Evolutionary conservation across 305 asterid genomes (phyloP).

Genomic region (Fraxinus angustifolia): DNA sequence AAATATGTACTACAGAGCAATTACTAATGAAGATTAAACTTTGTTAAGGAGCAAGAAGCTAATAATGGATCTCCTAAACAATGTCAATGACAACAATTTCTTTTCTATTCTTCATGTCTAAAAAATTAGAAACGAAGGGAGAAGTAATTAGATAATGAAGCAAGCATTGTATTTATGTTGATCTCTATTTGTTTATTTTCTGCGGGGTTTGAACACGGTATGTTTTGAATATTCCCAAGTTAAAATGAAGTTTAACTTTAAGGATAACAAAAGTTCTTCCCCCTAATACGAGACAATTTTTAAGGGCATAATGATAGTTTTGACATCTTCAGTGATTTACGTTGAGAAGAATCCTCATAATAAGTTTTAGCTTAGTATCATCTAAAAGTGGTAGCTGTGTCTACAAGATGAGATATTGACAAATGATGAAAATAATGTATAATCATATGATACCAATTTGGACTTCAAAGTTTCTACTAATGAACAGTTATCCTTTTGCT

Average conservation of each 20-base stretch:
- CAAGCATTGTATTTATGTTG: not conserved
- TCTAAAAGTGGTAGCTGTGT: not conserved
- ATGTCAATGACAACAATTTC: not conserved
- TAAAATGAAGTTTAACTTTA: not conserved
- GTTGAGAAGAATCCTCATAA: not conserved
- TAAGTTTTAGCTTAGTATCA: too few species aligned
- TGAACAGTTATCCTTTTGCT: conserved; percentile 71
- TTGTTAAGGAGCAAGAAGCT: not conserved
- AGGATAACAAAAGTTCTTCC: too few species aligned
- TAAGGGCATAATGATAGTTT: too few species aligned
- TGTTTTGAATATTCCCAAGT: not conserved
- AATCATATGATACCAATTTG: conserved; percentile 62
- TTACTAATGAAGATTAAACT: too few species aligned
- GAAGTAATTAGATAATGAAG: too few species aligned
- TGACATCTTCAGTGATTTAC: not conserved
- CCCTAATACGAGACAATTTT: too few species aligned
- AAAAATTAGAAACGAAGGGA: too few species aligned
- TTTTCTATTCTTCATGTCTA: not conserved
- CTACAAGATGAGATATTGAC: not conserved
- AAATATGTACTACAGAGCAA: not conserved
- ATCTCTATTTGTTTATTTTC: not conserved
- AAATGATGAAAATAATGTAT: not conserved
- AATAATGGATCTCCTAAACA: not conserved
- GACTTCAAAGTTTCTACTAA: conserved; percentile 77
- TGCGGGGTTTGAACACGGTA: not conserved